Evolutionary conservation across 2,329 filamentous ascomycete genomes (phyloP).

Genomic region (Neofusicoccum kwambonambiense): DNA sequence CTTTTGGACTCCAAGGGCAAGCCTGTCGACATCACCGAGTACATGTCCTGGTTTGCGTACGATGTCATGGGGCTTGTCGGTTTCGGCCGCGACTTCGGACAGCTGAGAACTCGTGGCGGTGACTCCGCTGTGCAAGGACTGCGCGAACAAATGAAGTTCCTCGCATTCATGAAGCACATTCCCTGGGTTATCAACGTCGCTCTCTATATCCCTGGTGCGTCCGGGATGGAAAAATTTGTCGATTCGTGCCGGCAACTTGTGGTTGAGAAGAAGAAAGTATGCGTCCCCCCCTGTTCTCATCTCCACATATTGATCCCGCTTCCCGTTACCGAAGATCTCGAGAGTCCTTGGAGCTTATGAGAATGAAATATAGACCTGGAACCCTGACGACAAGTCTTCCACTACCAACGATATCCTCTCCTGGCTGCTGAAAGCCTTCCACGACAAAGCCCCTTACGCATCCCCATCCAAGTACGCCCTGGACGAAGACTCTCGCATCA

Average conservation of each 20-base stretch:
- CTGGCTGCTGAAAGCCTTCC: neutral
- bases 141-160: conserved; percentile 24
- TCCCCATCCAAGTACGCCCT: neutral
- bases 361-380: neutral
- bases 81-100: conserved; percentile 46
- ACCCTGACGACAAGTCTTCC: neutral
- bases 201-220: neutral
- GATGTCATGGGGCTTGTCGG: conserved; percentile 53
- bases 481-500: neutral
- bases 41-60: conserved; percentile 44
- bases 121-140: conserved; percentile 44
- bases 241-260: neutral
- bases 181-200: neutral
- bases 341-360: neutral
- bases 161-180: neutral
- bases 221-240: neutral
- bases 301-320: too few relatives aligned
- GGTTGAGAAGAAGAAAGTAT: neutral
- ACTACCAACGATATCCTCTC: neutral
- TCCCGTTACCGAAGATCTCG: neutral
- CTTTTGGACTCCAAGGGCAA: neutral
- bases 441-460: neutral
- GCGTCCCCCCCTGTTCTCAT: neutral
- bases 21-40: neutral
- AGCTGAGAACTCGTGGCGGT: conserved; percentile 43